Percentiles rank a stretch among this genome's conserved stretches.
These are phyloP conservation scores for Aspergillus caelatus DNA, from an alignment of 2,329 filamentous ascomycete species.

Conservation along the genomic window DNA sequence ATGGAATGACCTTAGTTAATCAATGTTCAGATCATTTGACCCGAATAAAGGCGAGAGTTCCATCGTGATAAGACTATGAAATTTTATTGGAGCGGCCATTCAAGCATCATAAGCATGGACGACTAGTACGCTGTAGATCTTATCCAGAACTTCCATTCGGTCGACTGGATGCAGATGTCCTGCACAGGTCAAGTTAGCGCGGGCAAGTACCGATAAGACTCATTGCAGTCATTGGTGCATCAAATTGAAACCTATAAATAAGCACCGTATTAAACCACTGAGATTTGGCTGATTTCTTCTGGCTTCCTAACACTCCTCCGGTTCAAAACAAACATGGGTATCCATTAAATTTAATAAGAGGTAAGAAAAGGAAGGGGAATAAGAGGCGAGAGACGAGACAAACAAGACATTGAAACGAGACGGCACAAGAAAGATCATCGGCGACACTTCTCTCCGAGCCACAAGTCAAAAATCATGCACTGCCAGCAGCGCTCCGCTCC, in stretches of 20 bases:
- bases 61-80: constrained; percentile 12
- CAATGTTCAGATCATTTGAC: background rate
- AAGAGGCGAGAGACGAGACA: background rate
- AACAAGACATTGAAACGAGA: background rate
- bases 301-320: background rate
- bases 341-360: background rate
- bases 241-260: background rate
- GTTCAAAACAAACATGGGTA: background rate
- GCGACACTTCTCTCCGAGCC: background rate
- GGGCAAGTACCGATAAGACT: background rate
- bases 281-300: background rate
- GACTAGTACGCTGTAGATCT: background rate
- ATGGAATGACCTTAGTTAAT: background rate
- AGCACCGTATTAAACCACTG: background rate
- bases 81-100: constrained; percentile 13
- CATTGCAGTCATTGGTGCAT: background rate
- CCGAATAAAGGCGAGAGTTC: constrained; percentile 7
- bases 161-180: background rate
- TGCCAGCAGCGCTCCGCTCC: constrained; percentile 11
- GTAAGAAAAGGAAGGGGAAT: background rate
- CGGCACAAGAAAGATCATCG: background rate
- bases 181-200: background rate
- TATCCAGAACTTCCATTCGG: background rate
- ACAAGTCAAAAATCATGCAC: constrained; percentile 5
- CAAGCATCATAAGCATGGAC: background rate